These are phyloP conservation scores for Chrysoporthe puriensis DNA, from an alignment of 2,329 filamentous ascomycete species.

Conservation along the genomic window DNA sequence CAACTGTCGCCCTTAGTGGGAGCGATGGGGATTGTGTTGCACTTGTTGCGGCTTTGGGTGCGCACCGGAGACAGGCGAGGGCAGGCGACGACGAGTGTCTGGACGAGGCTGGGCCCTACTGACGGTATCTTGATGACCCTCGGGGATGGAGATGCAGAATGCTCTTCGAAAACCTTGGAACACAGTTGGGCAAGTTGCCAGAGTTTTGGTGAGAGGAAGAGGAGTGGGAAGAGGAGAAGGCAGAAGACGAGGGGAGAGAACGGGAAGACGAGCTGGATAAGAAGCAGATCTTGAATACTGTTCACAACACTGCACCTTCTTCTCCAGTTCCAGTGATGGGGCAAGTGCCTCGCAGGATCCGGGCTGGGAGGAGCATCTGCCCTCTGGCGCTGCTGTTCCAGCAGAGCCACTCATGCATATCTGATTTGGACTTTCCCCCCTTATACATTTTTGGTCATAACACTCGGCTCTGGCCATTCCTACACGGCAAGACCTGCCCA, in stretches of 20 bases:
- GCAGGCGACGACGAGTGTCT: not conserved
- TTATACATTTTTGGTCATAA: not conserved
- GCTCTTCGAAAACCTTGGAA: not conserved
- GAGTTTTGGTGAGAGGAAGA: slow-evolving; percentile 1
- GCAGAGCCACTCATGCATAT: not conserved
- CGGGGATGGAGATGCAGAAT: not conserved
- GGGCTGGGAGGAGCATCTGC: not conserved
- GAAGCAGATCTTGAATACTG: not conserved
- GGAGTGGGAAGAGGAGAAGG: not conserved
- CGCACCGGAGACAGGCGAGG: not conserved
- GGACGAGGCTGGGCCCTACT: not conserved
- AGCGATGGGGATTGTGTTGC: no score
- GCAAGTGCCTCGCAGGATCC: not conserved
- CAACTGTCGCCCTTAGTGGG: no score
- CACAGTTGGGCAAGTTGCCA: not conserved
- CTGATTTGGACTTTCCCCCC: not conserved
- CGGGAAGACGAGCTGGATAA: not conserved
- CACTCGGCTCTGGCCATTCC: no score
- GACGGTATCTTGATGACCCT: not conserved
- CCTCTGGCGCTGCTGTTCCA: not conserved
- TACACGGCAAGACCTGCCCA: not conserved
- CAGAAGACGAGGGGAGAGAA: not conserved
- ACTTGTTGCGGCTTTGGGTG: not conserved
- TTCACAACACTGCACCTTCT: not conserved
- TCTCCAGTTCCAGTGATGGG: not conserved